Base-by-base conservation (phyloP, 257 asterid species). In the Gentiana macrophylla region DNA sequence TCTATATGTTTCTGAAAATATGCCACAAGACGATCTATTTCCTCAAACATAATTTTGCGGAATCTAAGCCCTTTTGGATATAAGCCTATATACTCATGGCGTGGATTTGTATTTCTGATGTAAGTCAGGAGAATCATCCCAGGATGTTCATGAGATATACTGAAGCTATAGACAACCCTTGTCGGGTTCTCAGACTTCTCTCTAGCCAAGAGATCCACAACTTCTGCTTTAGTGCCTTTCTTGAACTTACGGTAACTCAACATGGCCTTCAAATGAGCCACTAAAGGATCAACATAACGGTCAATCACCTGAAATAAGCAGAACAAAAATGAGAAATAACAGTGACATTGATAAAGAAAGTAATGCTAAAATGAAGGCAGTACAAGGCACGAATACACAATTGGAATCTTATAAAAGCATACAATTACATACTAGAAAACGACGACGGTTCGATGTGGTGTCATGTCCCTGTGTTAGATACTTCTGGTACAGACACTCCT, bases 261-360 rank as follows among this genome's bases (percentile, higher is more conserved):
- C 99, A 92, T 92, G 44, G 75, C 64, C 79, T 83, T 92, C 84
- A 92, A 68, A 74, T 85, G 94, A 70, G 89, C 74, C 46, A 88
- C 94, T 70, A 92, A 75, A 24, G 99, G 99, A 79, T 88, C 99
- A 75, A 92, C 97, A 64, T 92, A 88, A 7, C 97, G 96, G 77
- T 92, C 99, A 93, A 83, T 85, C 49, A 92, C 94, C 99, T 92
- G 71, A 60, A 59, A 58, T 12, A 64, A 51, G 32, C 61, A 52
- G 5, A 63, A 51, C 24, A 69, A 48, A 52, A 33, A 45, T 34
- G 35, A 32, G 44, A 8, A 2, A 41, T 10, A 41, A 41, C 10
- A 41, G 46, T 2, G 5, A 38, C 8, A 8, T 38, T 38, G 45
- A 38, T 4, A 38, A 38, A 4, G 7, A 8, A 38, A 38, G 8